These are phyloP conservation scores for Xylaria hypoxylon DNA, from an alignment of 2,329 filamentous ascomycete genomes.

Conservation along the genomic window DNA sequence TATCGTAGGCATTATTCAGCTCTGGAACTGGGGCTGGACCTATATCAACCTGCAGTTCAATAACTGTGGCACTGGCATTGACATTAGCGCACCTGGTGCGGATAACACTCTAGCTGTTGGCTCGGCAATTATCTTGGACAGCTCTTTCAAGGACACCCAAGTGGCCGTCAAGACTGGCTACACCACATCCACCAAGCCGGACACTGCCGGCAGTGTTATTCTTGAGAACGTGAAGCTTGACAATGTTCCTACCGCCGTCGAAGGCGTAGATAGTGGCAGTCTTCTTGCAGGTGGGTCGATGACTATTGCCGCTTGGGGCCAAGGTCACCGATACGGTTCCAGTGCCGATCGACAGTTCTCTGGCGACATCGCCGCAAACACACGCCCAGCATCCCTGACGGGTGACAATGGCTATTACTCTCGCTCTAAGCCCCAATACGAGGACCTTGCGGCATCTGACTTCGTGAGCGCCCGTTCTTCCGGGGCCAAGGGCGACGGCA, in stretches of 20 bases:
- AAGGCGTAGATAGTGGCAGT: constrained; percentile 52
- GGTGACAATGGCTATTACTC: constrained; percentile 64
- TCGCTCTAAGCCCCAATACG: constrained; percentile 80
- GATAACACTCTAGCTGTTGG: constrained; percentile 69
- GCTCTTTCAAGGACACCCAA: constrained; percentile 71
- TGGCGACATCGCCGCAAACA: constrained; percentile 59
- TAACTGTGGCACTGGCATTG: constrained; percentile 69
- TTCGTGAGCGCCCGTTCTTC: constrained; percentile 67
- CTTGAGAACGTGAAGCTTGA: constrained; percentile 61
- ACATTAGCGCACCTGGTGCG: constrained; percentile 64
- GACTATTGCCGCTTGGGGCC: constrained; percentile 71
- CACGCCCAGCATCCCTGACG: constrained; percentile 65
- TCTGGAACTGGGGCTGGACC: constrained; percentile 81
- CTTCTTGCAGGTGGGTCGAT: constrained; percentile 68
- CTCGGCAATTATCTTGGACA: constrained; percentile 78
- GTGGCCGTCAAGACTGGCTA: constrained; percentile 74
- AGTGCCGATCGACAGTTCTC: constrained; percentile 59
- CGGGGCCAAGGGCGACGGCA: constrained; percentile 76
- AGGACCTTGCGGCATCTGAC: constrained; percentile 63
- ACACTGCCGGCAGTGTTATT: constrained; percentile 67
- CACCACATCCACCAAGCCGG: constrained; percentile 54
- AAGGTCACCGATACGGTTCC: constrained; percentile 72
- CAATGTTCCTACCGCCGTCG: constrained; percentile 57
- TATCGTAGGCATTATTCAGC: constrained; percentile 65
- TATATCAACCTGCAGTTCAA: constrained; percentile 71